phyloP scores from a whole-genome alignment of 352 stramenopile species.

The Globisporangium nunn region DNA sequence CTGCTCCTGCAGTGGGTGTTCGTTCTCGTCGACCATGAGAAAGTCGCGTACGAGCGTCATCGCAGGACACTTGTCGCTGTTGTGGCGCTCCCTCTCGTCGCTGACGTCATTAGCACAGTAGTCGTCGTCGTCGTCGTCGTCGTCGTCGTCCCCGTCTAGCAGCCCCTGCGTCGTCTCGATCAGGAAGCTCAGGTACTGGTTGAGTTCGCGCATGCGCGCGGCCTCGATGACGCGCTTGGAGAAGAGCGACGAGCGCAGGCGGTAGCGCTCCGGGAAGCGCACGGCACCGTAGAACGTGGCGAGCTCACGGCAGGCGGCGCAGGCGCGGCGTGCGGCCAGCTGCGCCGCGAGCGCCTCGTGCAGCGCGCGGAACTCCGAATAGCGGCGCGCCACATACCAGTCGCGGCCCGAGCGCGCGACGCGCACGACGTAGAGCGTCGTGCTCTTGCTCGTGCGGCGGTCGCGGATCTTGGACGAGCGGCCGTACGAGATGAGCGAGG shows the following conservation, averaged over 20 bases:
- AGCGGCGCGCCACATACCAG: conserved; percentile 73
- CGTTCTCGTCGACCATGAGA: conserved; percentile 49
- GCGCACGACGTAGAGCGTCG: conserved; percentile 70
- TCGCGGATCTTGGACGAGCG: conserved; percentile 37
- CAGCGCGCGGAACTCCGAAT: conserved; percentile 66
- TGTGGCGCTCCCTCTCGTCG: not conserved
- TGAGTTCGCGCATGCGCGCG: conserved; percentile 49
- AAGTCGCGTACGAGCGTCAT: conserved; percentile 55
- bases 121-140: conserved; percentile 19
- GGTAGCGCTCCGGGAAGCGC: conserved; percentile 50
- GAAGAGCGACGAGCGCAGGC: conserved; percentile 38
- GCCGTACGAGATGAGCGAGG: conserved; percentile 62
- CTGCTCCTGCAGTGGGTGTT: conserved; percentile 7
- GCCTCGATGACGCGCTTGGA: conserved; percentile 50
- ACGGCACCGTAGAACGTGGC: conserved; percentile 29
- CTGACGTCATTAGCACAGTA: not conserved
- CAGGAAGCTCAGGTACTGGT: conserved; percentile 56
- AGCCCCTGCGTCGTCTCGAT: conserved; percentile 62
- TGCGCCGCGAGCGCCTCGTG: conserved; percentile 28
- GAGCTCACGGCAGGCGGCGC: conserved; percentile 45
- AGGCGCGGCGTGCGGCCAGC: conserved; percentile 19
- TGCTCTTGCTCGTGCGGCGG: conserved; percentile 23
- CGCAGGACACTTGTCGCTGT: conserved; percentile 22
- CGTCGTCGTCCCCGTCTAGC: conserved; percentile 42
- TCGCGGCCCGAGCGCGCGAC: conserved; percentile 41